phyloP scores from a whole-genome alignment of 768 basidiomycete genomes.

The Phaeotremella fagi region DNA sequence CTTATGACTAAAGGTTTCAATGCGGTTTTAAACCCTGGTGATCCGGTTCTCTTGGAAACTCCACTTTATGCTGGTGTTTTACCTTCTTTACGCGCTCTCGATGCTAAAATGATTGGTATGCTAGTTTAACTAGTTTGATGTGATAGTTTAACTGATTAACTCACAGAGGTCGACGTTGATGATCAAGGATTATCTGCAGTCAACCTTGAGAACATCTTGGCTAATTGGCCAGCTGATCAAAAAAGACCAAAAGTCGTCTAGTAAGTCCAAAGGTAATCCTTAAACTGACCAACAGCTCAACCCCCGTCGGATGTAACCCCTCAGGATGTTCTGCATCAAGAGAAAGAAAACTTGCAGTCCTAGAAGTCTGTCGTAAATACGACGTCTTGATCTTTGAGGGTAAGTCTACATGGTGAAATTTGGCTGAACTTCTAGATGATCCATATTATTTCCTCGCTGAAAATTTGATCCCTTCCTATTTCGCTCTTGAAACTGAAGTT shows the following conservation, averaged over 20 bases:
- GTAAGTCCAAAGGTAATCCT: conserved; percentile 56
- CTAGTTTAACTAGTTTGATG: neutral
- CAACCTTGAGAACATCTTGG: conserved; percentile 61
- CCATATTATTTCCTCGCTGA: conserved; percentile 52
- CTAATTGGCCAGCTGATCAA: conserved; percentile 68
- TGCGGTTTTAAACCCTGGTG: conserved; percentile 70
- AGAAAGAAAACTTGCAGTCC: conserved; percentile 62
- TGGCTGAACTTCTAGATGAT: conserved; percentile 58
- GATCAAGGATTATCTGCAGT: conserved; percentile 61
- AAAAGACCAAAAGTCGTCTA: conserved; percentile 73
- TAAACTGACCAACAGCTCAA: conserved; percentile 15
- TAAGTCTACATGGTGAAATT: conserved; percentile 33
- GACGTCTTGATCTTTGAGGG: conserved; percentile 83
- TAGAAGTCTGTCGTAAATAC: conserved; percentile 66
- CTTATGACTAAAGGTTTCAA: conserved; percentile 76
- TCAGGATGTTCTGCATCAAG: conserved; percentile 72
- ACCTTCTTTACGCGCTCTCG: conserved; percentile 38
- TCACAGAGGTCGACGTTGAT: conserved; percentile 76
- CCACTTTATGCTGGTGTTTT: conserved; percentile 47
- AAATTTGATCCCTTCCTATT: conserved; percentile 66
- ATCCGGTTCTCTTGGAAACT: conserved; percentile 73
- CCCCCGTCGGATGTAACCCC: conserved; percentile 71
- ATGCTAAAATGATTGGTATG: conserved; percentile 45
- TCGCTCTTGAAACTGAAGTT: conserved; percentile 66
- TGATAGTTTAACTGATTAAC: neutral